Evolutionary conservation across 495 filamentous ascomycete species (phyloP).

Genomic region (Poronia punctata): DNA sequence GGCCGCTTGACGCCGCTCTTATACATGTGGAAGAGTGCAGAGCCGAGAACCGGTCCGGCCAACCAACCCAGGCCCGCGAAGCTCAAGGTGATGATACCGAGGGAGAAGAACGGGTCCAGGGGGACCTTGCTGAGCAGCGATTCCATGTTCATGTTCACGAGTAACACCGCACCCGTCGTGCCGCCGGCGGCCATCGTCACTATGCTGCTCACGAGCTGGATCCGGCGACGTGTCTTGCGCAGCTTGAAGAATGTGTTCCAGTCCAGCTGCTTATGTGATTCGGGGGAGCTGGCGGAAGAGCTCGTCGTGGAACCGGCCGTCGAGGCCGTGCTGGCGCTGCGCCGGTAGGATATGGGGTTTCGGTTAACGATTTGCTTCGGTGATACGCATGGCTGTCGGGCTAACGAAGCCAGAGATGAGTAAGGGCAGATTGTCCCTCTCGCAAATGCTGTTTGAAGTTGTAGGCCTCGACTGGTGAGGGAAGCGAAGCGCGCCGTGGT

Average conservation of each 20-base stretch:
- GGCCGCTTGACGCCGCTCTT: constrained; percentile 58
- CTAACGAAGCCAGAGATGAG: constrained; percentile 16
- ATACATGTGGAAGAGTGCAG: constrained; percentile 62
- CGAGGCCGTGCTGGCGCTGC: constrained; percentile 31
- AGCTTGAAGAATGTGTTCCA: constrained; percentile 94
- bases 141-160: constrained; percentile 62
- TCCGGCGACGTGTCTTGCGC: constrained; percentile 73
- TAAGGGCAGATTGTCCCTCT: constrained; percentile 23
- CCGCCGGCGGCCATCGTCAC: constrained; percentile 53
- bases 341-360: constrained; percentile 16
- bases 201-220: constrained; percentile 70
- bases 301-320: constrained; percentile 31
- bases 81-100: constrained; percentile 67
- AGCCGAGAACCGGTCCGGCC: constrained; percentile 71
- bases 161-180: constrained; percentile 51
- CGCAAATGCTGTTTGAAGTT: constrained; percentile 17
- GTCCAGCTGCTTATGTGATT: constrained; percentile 47
- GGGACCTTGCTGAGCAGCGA: constrained; percentile 56
- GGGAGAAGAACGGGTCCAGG: constrained; percentile 78
- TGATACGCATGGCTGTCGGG: constrained; percentile 15
- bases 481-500: constrained; percentile 19
- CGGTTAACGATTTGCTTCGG: constrained; percentile 12
- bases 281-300: constrained; percentile 13
- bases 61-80: constrained; percentile 79
- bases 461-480: constrained; percentile 19